Evolutionary conservation across 306 rosid species (phyloP), one percentile per base, ranked within the genome.

Genomic region (Oemleria cerasiformis): DNA sequence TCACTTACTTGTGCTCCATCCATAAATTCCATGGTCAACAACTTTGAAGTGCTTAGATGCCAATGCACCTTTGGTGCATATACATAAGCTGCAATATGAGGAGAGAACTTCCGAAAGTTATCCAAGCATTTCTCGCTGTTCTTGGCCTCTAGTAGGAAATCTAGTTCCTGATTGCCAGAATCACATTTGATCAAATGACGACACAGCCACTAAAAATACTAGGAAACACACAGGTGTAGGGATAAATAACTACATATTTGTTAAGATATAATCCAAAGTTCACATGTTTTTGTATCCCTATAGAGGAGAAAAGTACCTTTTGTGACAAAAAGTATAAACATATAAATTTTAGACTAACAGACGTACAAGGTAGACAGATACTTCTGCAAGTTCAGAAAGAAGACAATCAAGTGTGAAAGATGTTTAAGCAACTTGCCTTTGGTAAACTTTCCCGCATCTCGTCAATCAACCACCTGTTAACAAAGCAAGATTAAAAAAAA

Each of bases 21-120:
- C 56, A 94, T 91, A 77, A 73, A 94, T 83, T 94, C 98, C 98
- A 94, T 94, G 43, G 97, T 94, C 71, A 94, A 85, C 75, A 94
- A 81, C 86, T 89, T 94, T 66, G 96, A 83, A 75, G 97, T 84
- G 69, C 97, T 91, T 54, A 94, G 75, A 68, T 67, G 85, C 98
- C 97, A 94, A 82, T 82, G 77, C 49, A 94, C 97, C 80, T 79
- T 87, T 15, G 97, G 98, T 40, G 92, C 96, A 85, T 94, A 91
- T 68, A 94, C 80, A 78, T 80, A 89, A 67, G 80, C 82, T 25
- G 97, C 96, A 78, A 94, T 78, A 80, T 89, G 92, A 80, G 98
- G 98, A 81, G 98, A 94, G 74, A 83, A 70, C 84, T 79, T 94
- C 56, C 66, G 90, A 75, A 94, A 94, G 85, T 94, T 94, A 54